A percentile compares a stretch with the other conserved stretches of the same genome.
phyloP scores from a whole-genome alignment of 2,329 filamentous ascomycete species.

The Fusarium devonianum region DNA sequence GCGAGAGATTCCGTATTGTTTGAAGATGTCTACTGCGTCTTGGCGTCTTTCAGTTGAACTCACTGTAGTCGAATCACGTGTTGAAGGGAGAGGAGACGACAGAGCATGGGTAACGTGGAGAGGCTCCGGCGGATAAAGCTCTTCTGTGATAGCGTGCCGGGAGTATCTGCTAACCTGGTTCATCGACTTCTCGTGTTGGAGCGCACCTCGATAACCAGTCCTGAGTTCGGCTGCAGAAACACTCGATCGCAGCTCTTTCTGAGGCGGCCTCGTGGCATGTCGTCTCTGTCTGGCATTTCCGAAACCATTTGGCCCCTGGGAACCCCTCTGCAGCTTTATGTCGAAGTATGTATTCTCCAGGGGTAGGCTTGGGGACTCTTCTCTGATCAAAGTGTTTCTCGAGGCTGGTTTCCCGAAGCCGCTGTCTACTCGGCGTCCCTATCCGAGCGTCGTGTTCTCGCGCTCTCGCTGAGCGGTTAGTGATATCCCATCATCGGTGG shows the following conservation, averaged over 20 bases:
- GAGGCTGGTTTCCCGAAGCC: slow-evolving; percentile 39
- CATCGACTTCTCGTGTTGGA: slow-evolving; percentile 1
- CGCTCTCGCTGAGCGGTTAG: slow-evolving; percentile 28
- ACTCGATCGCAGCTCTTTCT: slow-evolving; percentile 11
- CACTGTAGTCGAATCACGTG: slow-evolving; percentile 38
- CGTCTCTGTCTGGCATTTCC: neutral
- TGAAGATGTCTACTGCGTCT: slow-evolving; percentile 57
- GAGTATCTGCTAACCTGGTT: neutral
- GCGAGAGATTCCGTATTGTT: slow-evolving; percentile 54
- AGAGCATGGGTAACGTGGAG: neutral
- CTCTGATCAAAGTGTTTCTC: slow-evolving; percentile 35
- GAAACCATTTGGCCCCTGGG: slow-evolving; percentile 1
- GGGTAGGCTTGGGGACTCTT: slow-evolving; percentile 25
- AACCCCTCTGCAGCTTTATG: slow-evolving; percentile 22
- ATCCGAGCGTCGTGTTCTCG: slow-evolving; percentile 41
- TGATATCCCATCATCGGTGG: slow-evolving; percentile 4
- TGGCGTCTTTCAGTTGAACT: slow-evolving; percentile 48
- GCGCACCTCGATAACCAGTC: neutral
- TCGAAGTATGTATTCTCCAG: slow-evolving; percentile 34
- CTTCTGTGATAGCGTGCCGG: slow-evolving; percentile 5
- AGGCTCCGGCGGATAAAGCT: slow-evolving; percentile 6
- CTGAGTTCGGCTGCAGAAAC: slow-evolving; percentile 18
- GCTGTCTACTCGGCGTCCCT: slow-evolving; percentile 39
- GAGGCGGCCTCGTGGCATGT: slow-evolving; percentile 2
- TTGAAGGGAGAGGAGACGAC: slow-evolving; percentile 12